Base-by-base conservation (phyloP, 345 rosid species). In the Euclidium syriacum region DNA sequence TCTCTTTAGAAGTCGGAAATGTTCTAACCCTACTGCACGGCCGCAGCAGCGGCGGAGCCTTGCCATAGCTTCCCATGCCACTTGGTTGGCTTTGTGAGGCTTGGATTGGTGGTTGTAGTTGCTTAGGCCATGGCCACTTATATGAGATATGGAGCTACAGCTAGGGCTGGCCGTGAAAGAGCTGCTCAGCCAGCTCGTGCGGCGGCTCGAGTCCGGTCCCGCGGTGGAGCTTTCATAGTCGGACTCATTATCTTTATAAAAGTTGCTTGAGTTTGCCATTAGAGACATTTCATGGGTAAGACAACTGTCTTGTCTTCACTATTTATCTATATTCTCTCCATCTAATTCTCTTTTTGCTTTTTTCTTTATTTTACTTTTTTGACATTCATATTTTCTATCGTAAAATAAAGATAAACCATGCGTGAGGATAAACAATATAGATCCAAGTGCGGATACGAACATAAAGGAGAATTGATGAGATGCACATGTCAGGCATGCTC, bases 11-110 rank as follows among this genome's bases (percentile, higher is more conserved):
- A 92, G 85, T 27, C 82, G 78, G 55, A 92, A 92, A 60, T 88
- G 90, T 52, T 92, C 91, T 24, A 92, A 86, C 54, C 96, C 89
- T 7, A 92, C 80, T 16, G 64, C 58, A 3, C 84, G 79, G 22
- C 95, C 95, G n/a, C 56, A 62, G 22, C 74, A 68, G 9, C 68
- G 61, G 32, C 80, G 74, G 2, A 91, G 83, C 49, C 77, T 74
- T 51, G 76, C 80, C 77, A 91, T 85, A 64, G 96, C 96, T 70
- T 88, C 85, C 92, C 95, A 88, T 1, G 91, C 87, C 1, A 78
- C 83, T 14, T 88, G 87, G 83, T 91, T 91, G 0, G 98, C 85
- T 74, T 88, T 88, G 89, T 91, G 98, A n/a, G 98, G 98, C 81
- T 91, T 91, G 34, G 67, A 41, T 27, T 69, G 67, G 67, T 42